Percentiles rank a stretch among this genome's conserved stretches.
These are phyloP conservation scores for Cladosporium oxysporum DNA, from an alignment of 2,329 filamentous ascomycete genomes.

Conservation along the genomic window DNA sequence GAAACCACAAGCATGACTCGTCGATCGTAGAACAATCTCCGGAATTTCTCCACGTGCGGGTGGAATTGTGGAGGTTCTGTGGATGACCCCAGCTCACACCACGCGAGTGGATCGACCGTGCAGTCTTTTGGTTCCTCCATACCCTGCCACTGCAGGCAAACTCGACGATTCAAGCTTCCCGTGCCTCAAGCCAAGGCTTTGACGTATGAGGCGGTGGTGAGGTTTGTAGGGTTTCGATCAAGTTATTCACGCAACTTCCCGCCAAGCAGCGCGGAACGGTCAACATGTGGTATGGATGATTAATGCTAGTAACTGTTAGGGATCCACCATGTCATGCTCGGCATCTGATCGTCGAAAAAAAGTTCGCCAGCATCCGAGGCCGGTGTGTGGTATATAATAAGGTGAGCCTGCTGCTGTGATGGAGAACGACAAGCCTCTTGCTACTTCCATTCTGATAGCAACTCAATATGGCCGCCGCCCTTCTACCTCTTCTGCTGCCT, in stretches of 20 bases:
- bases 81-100: constrained; percentile 9
- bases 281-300: constrained; percentile 5
- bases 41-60: constrained; percentile 11
- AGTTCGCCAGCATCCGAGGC: not conserved
- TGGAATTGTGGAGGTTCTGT: not conserved
- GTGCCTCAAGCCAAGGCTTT: constrained; percentile 4
- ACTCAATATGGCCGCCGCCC: constrained; percentile 22
- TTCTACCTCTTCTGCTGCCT: constrained; percentile 20
- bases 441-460: constrained; percentile 12
- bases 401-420: not conserved
- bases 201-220: constrained; percentile 11
- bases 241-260: constrained; percentile 11
- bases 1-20: constrained; percentile 10
- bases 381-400: constrained; percentile 7
- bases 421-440: constrained; percentile 8
- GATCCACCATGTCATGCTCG: constrained; percentile 10
- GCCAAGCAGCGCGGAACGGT: constrained; percentile 12
- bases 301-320: not conserved
- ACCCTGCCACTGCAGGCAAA: not conserved
- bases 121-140: not conserved
- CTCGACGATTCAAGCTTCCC: constrained; percentile 3
- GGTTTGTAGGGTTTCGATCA: constrained; percentile 6
- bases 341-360: constrained; percentile 14
- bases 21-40: constrained; percentile 1
- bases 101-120: constrained; percentile 12